Evolutionary conservation across 192 early-diverging fungal species (phyloP), one percentile per base, ranked within the genome.

Genomic region (Rhizoclosmatium globosum): DNA sequence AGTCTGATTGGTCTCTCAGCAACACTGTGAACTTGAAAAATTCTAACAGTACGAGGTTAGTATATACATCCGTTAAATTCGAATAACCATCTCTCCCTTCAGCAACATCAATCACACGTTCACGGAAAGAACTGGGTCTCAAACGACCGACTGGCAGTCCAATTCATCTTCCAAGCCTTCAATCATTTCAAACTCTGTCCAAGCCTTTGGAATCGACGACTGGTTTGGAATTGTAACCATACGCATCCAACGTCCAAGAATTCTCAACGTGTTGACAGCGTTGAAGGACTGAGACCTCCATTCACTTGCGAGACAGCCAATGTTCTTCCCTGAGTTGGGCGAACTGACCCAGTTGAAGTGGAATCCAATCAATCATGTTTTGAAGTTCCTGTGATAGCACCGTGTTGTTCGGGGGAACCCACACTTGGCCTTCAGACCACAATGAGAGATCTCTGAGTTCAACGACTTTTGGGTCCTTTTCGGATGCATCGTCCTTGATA

Each of bases 341-440:
- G 71, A 7, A 87, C 80, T 1, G 80, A 82, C 86, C 86, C 3
- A 84, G n/a, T 1, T 82, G 11, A 7, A 87, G 68, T 3, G 86
- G 86, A 42, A 87, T 87, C 85, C 85, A 87, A 46, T 87, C 86
- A 31, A 88, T 88, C 67, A 86, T 84, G 47, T 85, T 87, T 89
- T 89, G 71, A 89, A 2, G 87, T 85, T 11, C 74, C 87, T 21
- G 88, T 89, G 45, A 89, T 64, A 0, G 86, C 48, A 3, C 88
- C 88, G 47, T 89, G 87, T 53, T 89, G 88, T 64, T 89, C 88
- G 31, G 87, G 88, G 4, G 83, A 82, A 82, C 81, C 88, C 88
- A 89, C 15, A 89, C 68, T 69, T 89, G 88, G 15, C 84, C 88
- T 23, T 89, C 77, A 3, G 86, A 87, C 88, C 88, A 89, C 56